Evolutionary conservation across 2,329 filamentous ascomycete genomes (phyloP).

Genomic region (Diplodia seriata): DNA sequence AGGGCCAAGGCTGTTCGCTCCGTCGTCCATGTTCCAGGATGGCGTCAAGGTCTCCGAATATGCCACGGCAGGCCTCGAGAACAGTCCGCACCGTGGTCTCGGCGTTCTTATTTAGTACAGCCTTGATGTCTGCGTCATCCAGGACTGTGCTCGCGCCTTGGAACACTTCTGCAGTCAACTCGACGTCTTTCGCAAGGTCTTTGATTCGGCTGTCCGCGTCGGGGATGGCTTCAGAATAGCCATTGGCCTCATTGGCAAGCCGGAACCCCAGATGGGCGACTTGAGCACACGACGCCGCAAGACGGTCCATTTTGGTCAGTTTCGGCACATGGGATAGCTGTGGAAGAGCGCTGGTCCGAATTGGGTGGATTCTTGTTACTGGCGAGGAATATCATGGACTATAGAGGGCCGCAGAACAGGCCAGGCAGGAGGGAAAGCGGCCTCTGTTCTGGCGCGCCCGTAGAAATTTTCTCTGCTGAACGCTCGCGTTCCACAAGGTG

Average conservation of each 20-base stretch:
- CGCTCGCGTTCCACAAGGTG: constrained; percentile 8
- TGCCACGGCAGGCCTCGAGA: background rate
- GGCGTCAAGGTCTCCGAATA: constrained; percentile 9
- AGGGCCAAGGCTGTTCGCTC: constrained; percentile 1
- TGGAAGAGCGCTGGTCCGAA: background rate
- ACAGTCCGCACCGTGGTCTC: background rate
- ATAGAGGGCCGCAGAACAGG: constrained; percentile 1
- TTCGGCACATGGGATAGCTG: background rate
- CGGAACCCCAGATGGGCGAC: constrained; percentile 6
- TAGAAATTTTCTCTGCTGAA: constrained; percentile 13
- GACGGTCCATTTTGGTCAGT: background rate
- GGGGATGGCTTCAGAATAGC: background rate
- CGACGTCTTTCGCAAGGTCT: constrained; percentile 6
- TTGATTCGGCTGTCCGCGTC: constrained; percentile 5
- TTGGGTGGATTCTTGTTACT: background rate
- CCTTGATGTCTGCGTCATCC: background rate
- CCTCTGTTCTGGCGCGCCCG: background rate
- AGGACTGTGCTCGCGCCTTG: constrained; percentile 10
- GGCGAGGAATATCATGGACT: background rate
- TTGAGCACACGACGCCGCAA: background rate
- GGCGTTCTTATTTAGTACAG: background rate
- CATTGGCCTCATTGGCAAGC: background rate
- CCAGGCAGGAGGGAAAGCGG: background rate
- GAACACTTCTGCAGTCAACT: constrained; percentile 2
- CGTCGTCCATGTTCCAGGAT: background rate